Base-by-base conservation (phyloP, 106 monocot genomes). In the Dendrobium huoshanense region DNA sequence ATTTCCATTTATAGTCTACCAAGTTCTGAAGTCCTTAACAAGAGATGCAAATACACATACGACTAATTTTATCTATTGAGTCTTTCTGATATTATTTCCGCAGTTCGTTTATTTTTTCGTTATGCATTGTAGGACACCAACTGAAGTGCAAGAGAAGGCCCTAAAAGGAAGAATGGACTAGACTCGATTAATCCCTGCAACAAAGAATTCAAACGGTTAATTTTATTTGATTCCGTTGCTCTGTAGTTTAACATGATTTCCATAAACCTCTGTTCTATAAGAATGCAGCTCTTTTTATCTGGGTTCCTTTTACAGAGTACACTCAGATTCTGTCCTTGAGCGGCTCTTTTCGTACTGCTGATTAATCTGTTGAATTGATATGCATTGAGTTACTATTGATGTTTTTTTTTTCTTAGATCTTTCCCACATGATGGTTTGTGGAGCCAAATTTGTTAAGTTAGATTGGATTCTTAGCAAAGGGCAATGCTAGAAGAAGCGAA, bases 161-260 rank as follows among this genome's bases (percentile, higher is more conserved):
- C 77, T 94, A 67, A 92, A 94, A 80, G 90, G 94, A 55, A 80
- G 94, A 79, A 94, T 94, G 94, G 94, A 94, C 55, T 94, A 74
- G 22, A 22, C 61, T 61, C 10, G 22, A 22, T 61, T 22, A 22
- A 61, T 61, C 8, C n/a, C n/a, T 22, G 61, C 4, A 61, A 7
- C n/a, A 61, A 61, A 5, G 61, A n/a, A n/a, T 61, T 5, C 19
- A 61, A 61, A 61, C 61, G 19, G 61, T 22, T 61, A 61, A 1
- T 61, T 61, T 61, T 61, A 20, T 61, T 61, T 4, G 16, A 18
- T 58, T 15, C 58, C 58, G 20, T 29, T 29, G 24, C 27, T 70
- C 33, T 70, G 33, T 24, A 20, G 2, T 25, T 65, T 25, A 22
- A 65, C n/a, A 25, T 1, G 4, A 65, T 65, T 65, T 65, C 10